Conservation (phyloP, 2,329 filamentous ascomycete species). For the Colletotrichum australisinense region DNA sequence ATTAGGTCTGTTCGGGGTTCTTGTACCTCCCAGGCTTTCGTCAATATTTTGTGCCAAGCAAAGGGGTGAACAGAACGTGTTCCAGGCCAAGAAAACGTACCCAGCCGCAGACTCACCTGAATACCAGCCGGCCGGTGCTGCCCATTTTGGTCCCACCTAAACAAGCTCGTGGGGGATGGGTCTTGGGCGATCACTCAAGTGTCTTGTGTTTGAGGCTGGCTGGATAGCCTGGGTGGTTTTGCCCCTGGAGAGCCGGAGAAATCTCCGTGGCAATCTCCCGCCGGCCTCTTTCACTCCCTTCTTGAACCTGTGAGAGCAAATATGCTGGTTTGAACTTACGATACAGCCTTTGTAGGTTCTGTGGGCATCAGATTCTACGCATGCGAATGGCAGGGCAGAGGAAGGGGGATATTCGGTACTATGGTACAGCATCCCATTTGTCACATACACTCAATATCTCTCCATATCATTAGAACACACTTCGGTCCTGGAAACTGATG, state of each 20-base stretch:
- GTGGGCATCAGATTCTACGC: neutral
- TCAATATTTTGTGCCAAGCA: neutral
- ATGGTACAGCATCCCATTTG: neutral
- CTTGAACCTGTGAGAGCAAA: fast-evolving
- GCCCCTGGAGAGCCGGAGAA: neutral
- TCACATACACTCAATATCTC: neutral
- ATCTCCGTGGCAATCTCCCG: neutral
- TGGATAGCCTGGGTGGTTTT: neutral
- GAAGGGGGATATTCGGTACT: neutral
- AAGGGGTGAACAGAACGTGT: neutral
- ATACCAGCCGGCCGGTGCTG: neutral
- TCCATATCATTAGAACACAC: neutral
- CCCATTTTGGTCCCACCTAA: neutral
- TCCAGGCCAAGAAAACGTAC: neutral
- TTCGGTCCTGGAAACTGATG: neutral
- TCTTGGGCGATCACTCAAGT: neutral
- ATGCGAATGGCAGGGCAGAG: neutral
- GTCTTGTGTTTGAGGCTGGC: neutral
- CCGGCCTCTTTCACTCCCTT: too few relatives aligned
- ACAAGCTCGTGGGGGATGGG: neutral
- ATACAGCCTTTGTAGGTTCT: neutral
- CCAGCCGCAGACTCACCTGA: neutral
- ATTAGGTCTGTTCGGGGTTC: neutral
- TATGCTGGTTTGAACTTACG: neutral
- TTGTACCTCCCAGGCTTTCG: neutral